These are phyloP conservation scores for Chlamydomonas incerta DNA, from an alignment of 139 green algal genomes.

Conservation along the genomic window DNA sequence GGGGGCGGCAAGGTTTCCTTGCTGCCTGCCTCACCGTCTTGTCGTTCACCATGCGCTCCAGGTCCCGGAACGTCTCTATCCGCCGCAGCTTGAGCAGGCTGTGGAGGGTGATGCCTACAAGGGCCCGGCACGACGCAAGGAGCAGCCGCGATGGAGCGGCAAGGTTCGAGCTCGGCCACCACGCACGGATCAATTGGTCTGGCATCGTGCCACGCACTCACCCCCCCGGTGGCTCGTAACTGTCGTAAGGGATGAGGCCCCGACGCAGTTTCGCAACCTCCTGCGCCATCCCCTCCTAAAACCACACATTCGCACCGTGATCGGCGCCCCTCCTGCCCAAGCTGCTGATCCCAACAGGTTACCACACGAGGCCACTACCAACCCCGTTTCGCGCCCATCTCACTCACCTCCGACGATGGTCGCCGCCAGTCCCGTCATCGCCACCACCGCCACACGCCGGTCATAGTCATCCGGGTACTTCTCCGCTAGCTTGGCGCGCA, in stretches of 20 bases:
- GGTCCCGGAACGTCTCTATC: slow-evolving; percentile 39
- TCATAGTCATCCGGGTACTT: neutral
- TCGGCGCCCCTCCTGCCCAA: too few species aligned
- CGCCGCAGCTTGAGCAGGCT: slow-evolving; percentile 42
- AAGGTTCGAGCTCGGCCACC: too few species aligned
- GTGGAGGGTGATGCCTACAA: slow-evolving; percentile 61
- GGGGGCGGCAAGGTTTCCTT: neutral
- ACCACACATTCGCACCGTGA: too few species aligned
- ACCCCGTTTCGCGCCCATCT: neutral
- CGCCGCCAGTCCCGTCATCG: slow-evolving; percentile 66
- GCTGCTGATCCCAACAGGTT: too few species aligned
- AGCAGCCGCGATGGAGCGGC: too few species aligned
- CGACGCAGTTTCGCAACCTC: too few species aligned
- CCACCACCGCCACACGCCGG: slow-evolving; percentile 53
- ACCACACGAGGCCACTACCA: too few species aligned
- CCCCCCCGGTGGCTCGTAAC: too few species aligned
- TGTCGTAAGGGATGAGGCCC: too few species aligned
- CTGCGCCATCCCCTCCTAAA: too few species aligned
- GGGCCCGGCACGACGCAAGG: neutral
- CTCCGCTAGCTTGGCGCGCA: neutral
- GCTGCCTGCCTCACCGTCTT: neutral
- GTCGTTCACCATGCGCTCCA: slow-evolving; percentile 50
- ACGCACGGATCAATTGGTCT: too few species aligned
- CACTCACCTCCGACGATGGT: slow-evolving; percentile 56
- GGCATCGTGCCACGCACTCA: too few species aligned